Base-by-base conservation (phyloP, 371 early-diverging fungal genomes). In the Actinomortierella ambigua region DNA sequence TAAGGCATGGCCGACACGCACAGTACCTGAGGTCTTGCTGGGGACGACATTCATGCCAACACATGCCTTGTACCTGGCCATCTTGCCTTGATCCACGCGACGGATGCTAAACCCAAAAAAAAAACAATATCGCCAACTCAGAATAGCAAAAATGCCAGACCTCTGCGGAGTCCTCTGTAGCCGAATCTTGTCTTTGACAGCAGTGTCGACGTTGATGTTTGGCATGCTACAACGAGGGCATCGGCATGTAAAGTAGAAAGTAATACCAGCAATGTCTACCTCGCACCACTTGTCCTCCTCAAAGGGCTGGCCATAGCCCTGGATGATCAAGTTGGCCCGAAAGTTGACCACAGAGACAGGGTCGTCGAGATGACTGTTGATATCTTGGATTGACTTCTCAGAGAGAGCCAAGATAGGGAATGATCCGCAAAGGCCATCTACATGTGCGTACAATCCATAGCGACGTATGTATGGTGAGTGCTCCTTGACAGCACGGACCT, bases 131-230 rank as follows among this genome's bases (percentile, higher is more conserved):
- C 9, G 9, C 26, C 15, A 20, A 48, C 26, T 9, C 49, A 23
- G 11, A 9, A 15, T 15, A 20, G 11, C 26, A 11, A 11, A 23
- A 23, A 23, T 20, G 49, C 22, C 26, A 15, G 49, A 43, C 22
- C 62, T 57, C 48, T 55, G 54, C 20, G 68, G 28, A 18, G 59
- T 63, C 46, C 64, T 75, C 13, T 59, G 57, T 20, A 68, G 68
- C 17, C 68, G 60, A 0, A 34, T 11, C 7, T 41, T 27, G 15
- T 65, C 57, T 28, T 29, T 50, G 29, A 56, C 39, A 7, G 68
- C 75, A 18, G 68, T 68, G 3, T 62, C 75, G 1, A 61, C 60
- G 50, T 75, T 61, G 2, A 75, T 53, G 26, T 57, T 75, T 5
- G 68, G 63, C 28, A 68, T 48, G 47, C 20, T 22, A 18, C 55